Base-by-base conservation (phyloP, 2,329 filamentous ascomycete genomes). In the Elsinoe batatas region DNA sequence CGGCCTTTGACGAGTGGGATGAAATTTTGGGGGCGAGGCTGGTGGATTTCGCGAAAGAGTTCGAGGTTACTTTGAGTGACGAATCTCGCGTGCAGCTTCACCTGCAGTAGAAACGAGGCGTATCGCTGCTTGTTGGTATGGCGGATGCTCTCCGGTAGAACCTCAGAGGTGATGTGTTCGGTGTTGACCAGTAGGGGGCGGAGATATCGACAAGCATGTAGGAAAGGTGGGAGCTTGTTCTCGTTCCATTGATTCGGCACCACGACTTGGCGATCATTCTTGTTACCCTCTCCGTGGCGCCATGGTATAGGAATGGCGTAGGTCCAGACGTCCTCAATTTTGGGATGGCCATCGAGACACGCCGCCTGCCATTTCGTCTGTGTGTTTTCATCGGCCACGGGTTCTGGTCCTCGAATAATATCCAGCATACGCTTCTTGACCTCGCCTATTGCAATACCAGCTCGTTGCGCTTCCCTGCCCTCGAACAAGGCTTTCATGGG, bases 11-110 rank as follows among this genome's bases (percentile, higher is more conserved):
- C 53, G 8, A 18, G 18, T 20, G 38, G 18, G 30, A 36, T 53
- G 46, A 5, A 51, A 43, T 47, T 53, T 51, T 6, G 53, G 18
- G 35, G 50, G 22, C 12, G 44, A 38, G 46, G 53, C 13, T 13
- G 57, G 37, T 13, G 49, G 38, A 20, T 44, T 7, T 17, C 44
- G 53, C 12, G 44, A 53, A 51, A 26, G 15, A 18, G 12, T 8
- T 51, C 47, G 18, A 58, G 55, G 11, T 56, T 17, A 42, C 36
- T 37, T 17, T 26, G 35, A 1, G 49, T 54, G 36, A 46, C 56
- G 50, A 58, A 56, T 8, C 57, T 40, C 2, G 18, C 26, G 37
- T 49, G 47, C 47, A 15, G 26, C 51, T 10, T 44, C 8, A 37
- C 36, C 6, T 15, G n/a, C 36, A 55, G 1, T 13, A 33, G 17